These are phyloP conservation scores for Sicyos edulis DNA, from an alignment of 306 rosid genomes.

Conservation along the genomic window DNA sequence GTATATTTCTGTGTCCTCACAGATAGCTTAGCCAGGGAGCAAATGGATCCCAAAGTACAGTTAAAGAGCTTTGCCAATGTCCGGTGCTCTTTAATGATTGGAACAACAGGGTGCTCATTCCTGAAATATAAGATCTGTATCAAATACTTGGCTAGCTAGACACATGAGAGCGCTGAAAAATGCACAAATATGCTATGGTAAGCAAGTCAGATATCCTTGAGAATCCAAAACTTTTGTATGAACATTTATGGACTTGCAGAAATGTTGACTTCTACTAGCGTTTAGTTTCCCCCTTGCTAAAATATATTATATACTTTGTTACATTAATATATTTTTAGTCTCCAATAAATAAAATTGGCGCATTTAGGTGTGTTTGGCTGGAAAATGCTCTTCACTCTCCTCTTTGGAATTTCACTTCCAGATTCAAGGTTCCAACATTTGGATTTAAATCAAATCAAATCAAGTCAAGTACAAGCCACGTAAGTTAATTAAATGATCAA, in stretches of 20 bases:
- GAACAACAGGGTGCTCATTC: constrained; percentile 88
- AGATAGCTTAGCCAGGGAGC: constrained; percentile 73
- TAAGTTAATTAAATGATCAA: background rate
- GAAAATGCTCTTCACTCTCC: background rate
- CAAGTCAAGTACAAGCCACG: background rate
- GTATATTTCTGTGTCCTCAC: constrained; percentile 69
- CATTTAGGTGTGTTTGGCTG: background rate
- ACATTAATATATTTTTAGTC: background rate
- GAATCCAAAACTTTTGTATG: background rate
- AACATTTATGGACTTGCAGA: background rate
- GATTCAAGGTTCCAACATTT: background rate
- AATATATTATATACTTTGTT: background rate
- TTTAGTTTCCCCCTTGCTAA: background rate
- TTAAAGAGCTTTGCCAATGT: constrained; percentile 84
- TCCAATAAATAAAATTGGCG: background rate
- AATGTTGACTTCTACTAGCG: background rate
- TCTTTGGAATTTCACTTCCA: background rate
- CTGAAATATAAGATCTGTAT: constrained; percentile 45
- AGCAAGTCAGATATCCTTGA: background rate
- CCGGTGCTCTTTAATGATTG: constrained; percentile 87
- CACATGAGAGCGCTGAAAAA: background rate
- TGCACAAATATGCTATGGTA: background rate
- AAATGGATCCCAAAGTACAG: constrained; percentile 84
- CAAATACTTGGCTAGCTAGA: constrained; percentile 10
- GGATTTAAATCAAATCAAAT: background rate